Base-by-base conservation (phyloP, 495 filamentous ascomycete species). In the Penicillium silybi region DNA sequence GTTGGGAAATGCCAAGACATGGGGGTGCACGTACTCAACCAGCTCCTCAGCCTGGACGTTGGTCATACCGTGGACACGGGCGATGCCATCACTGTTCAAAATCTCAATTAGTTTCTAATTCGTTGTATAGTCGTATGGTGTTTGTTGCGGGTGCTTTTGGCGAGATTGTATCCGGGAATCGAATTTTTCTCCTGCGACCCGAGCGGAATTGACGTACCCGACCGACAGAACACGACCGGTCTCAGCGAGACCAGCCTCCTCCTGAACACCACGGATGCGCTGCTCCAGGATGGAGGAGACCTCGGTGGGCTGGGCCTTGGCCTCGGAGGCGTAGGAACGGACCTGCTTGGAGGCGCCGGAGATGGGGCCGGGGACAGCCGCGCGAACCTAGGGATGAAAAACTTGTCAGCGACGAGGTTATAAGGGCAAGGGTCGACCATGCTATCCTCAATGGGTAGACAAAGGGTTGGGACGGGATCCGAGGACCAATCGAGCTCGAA, bases 1-100 rank as follows among this genome's bases (percentile, higher is more conserved):
- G 50, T 27, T 61, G n/a, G 16, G 32, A 18, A 49, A 56, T 55
- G 53, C 41, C 58, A 54, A 64, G 55, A 52, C 58, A 56, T 41
- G 57, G 40, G 59, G 39, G 46, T 48, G 48, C 58, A 88, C 93
- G 68, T 87, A 98, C 93, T 98, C 95, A 69, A 98, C 93, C 70
- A 98, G 87, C 85, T 98, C 93, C 78, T 98, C 93, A 70, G 93
- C 93, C 82, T 98, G 93, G 79, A 98, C 93, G 75, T 97, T 97
- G 88, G 81, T 89, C 89, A 98, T 95, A 71, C 93, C 93, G 75
- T 98, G 91, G 61, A 98, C 93, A 89, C 95, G 92, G 72, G 93
- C 93, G 69, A 98, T 98, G 96, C 93, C 93, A 79, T 98, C 93
- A 91, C 93, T 98, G 54, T 69, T 65, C 40, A 53, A 52, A 39